Percentiles rank a stretch among this genome's conserved stretches.
Conservation (phyloP, 2,329 filamentous ascomycete species). For the Cordyceps cicadae region DNA sequence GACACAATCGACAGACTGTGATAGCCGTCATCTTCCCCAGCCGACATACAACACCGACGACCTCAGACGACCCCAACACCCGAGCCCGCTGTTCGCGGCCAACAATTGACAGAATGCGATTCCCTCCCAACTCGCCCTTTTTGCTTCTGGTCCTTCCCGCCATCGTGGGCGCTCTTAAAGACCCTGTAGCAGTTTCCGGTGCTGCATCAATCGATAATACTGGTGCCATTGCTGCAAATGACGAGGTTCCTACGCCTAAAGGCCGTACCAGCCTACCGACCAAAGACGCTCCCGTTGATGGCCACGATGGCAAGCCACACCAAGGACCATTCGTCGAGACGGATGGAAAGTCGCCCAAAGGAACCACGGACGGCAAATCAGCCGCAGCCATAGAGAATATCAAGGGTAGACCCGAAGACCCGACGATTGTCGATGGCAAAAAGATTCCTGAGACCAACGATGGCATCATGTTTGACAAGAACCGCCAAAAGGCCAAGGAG, state of each 20-base stretch:
- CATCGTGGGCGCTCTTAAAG: constrained; percentile 34
- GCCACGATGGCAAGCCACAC: constrained; percentile 88
- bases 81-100: background rate
- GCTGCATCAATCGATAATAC: background rate
- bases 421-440: constrained; percentile 48
- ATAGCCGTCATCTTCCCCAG: background rate
- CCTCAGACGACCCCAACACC: background rate
- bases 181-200: constrained; percentile 9
- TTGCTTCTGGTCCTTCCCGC: constrained; percentile 48
- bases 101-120: constrained; percentile 38
- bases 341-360: constrained; percentile 25
- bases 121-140: constrained; percentile 42
- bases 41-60: background rate
- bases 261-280: constrained; percentile 33
- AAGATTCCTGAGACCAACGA: constrained; percentile 59
- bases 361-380: constrained; percentile 22
- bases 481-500: constrained; percentile 65
- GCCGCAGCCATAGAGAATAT: constrained; percentile 26
- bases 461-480: constrained; percentile 88
- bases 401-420: constrained; percentile 43
- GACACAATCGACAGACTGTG: background rate
- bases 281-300: constrained; percentile 84
- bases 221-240: constrained; percentile 16
- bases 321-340: constrained; percentile 70
- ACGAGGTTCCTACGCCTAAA: constrained; percentile 22